phyloP scores from a whole-genome alignment of 306 rosid genomes.

The Alnus rubra region DNA sequence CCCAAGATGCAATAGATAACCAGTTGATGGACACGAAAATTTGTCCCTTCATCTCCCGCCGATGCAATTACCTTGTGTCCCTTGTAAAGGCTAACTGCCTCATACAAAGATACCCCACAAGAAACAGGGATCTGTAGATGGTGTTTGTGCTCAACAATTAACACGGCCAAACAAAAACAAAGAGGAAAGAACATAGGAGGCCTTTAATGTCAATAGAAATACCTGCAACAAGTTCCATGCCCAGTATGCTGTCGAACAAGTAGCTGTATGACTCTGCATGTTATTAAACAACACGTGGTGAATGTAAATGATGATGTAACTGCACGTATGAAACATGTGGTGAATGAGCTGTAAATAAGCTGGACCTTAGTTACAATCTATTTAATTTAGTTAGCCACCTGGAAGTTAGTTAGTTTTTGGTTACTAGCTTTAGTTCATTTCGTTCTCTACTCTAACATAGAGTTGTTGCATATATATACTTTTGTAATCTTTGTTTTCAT shows the following conservation, averaged over 20 bases:
- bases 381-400: no score
- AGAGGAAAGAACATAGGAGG: slow-evolving; percentile 12
- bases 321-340: no score
- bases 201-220: slow-evolving; percentile 22
- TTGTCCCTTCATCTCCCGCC: slow-evolving; percentile 48
- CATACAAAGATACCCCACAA: slow-evolving; percentile 67
- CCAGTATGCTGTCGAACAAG: slow-evolving; percentile 78
- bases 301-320: no score
- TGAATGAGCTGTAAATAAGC: no score
- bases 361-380: no score
- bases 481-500: no score
- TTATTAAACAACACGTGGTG: no score
- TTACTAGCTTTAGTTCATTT: no score
- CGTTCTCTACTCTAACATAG: no score
- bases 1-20: slow-evolving; percentile 56
- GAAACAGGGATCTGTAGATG: slow-evolving; percentile 72
- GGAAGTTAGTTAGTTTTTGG: no score
- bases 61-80: slow-evolving; percentile 74
- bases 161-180: slow-evolving; percentile 6
- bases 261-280: slow-evolving; percentile 38
- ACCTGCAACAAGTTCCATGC: slow-evolving; percentile 79
- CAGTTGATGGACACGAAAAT: slow-evolving; percentile 53
- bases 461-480: no score
- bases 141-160: slow-evolving; percentile 4
- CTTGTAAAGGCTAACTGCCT: slow-evolving; percentile 66